Base-by-base conservation (phyloP, 139 green algal species). In the Tetratostichococcus sp. region DNA sequence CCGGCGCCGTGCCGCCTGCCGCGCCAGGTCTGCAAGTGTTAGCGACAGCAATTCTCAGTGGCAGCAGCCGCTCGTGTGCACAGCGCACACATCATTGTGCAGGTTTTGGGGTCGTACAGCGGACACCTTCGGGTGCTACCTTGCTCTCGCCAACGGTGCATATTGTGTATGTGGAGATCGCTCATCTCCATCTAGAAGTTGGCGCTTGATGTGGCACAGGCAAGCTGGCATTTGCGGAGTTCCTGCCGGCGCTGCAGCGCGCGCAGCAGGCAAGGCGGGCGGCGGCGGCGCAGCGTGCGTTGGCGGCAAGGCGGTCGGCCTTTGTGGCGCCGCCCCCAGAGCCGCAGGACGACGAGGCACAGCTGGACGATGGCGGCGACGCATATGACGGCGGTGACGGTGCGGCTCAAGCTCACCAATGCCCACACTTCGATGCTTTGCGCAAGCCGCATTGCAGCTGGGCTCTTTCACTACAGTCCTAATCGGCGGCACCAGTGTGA, bases 161-260 rank as follows among this genome's bases (percentile, higher is more conserved):
- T n/a, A n/a, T n/a, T n/a, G n/a, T n/a, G n/a, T n/a, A n/a, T n/a
- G n/a, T n/a, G n/a, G n/a, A n/a, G n/a, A n/a, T n/a, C n/a, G n/a
- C n/a, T n/a, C n/a, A n/a, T n/a, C n/a, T n/a, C n/a, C n/a, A n/a
- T n/a, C n/a, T n/a, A n/a, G n/a, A n/a, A n/a, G n/a, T n/a, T n/a
- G n/a, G n/a, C 11, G 39, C 39, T 50, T 50, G n/a, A 50, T 50
- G 39, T 50, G 39, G 8, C 33, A 2, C 65, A 62, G 50, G 50
- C 31, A 33, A n/a, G 33, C 73, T 77, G 69, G 59, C 30, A 23
- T 77, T 77, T 57, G 67, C 69, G 3, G 74, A 84, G 35, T 80
- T 80, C 71, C 65, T 25, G 21, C 73, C 69, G 43, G 77, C 65
- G 2, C 68, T 75, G 30, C 6, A 67, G 66, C 35, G 32, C 14